Conservation (phyloP, 495 filamentous ascomycete genomes). For the Gamarada debralockiae region DNA sequence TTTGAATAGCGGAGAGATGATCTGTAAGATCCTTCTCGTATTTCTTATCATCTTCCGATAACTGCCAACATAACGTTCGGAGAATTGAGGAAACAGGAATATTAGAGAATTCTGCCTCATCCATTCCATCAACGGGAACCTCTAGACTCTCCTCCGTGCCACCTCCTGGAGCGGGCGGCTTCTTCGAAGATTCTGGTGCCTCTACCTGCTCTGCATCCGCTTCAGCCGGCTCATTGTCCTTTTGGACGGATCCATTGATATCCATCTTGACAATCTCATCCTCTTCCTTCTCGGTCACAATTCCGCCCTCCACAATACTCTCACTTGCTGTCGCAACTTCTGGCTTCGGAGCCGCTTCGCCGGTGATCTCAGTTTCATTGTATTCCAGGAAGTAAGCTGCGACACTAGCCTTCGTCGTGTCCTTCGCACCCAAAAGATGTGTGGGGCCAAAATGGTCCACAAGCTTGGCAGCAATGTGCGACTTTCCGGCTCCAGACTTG, state of each 20-base stretch:
- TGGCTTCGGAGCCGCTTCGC: not conserved
- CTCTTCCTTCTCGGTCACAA: too few species aligned
- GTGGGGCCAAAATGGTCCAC: not conserved
- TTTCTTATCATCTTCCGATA: conserved; percentile 5
- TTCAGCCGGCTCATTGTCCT: too few species aligned
- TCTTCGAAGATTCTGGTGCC: too few species aligned
- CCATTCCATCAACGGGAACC: not conserved
- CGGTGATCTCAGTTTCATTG: not conserved
- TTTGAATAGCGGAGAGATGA: not conserved
- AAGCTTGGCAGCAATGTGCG: conserved; percentile 2
- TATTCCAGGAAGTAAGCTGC: conserved; percentile 6
- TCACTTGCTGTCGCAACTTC: not conserved
- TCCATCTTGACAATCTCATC: too few species aligned
- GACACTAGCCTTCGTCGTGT: not conserved
- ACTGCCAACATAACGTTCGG: not conserved
- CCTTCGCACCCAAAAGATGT: conserved; percentile 4
- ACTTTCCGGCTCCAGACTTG: conserved; percentile 4
- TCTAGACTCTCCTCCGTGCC: too few species aligned
- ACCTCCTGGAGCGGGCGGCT: too few species aligned
- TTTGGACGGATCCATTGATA: too few species aligned
- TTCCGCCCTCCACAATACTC: too few species aligned
- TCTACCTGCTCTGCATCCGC: too few species aligned
- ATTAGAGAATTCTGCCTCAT: not conserved
- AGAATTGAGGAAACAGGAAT: not conserved
- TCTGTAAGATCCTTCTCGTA: conserved; percentile 5